Evolutionary conservation across 495 filamentous ascomycete genomes (phyloP).

Genomic region (Daldinia grandis): DNA sequence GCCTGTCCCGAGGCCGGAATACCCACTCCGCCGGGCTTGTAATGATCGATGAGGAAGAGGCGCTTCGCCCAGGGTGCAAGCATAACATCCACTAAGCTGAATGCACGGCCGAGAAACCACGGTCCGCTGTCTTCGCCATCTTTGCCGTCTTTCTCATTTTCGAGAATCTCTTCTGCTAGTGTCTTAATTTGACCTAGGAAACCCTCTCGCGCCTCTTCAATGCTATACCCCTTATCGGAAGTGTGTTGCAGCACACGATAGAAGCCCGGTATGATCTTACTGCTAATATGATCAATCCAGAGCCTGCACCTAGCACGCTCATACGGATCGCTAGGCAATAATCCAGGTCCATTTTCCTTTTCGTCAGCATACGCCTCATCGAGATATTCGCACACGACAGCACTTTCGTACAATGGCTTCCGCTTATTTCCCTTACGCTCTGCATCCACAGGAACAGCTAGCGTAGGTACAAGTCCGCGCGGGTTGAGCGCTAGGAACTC

Average conservation of each 20-base stretch:
- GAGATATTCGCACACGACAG: constrained; percentile 73
- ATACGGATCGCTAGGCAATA: constrained; percentile 66
- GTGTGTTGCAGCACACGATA: constrained; percentile 73
- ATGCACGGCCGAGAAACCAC: constrained; percentile 67
- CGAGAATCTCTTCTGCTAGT: constrained; percentile 65
- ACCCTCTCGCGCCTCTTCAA: constrained; percentile 56
- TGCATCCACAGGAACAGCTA: constrained; percentile 47
- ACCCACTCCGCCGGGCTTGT: constrained; percentile 67
- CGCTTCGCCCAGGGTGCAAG: constrained; percentile 73
- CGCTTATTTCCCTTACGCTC: constrained; percentile 44
- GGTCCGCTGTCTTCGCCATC: constrained; percentile 57
- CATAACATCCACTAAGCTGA: constrained; percentile 69
- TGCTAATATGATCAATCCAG: constrained; percentile 74
- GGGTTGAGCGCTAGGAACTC: constrained; percentile 73
- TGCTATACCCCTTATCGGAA: constrained; percentile 54
- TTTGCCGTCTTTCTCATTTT: constrained; percentile 26
- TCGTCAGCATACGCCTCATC: constrained; percentile 66
- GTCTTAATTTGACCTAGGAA: constrained; percentile 62
- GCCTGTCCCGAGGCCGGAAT: constrained; percentile 54
- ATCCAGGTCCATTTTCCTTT: constrained; percentile 43
- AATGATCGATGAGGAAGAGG: constrained; percentile 75
- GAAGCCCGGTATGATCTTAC: constrained; percentile 69
- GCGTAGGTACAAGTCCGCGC: constrained; percentile 73
- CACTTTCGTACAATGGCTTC: constrained; percentile 72
- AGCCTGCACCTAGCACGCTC: constrained; percentile 66